Base-by-base conservation (phyloP, 1,284 basidiomycete genomes). In the Pyrrhoderma noxium region DNA sequence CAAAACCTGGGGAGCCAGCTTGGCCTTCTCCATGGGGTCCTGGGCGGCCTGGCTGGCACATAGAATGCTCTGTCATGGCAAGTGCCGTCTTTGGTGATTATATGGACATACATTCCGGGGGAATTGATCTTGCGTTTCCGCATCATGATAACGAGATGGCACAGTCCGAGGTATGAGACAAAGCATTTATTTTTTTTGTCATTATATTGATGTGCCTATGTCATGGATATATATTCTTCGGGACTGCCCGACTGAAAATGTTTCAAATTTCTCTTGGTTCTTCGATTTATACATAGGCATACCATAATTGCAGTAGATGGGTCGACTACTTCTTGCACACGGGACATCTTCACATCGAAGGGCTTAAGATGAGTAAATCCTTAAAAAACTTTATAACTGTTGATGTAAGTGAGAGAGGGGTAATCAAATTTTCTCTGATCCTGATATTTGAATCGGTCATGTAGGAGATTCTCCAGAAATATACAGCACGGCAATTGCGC, bases 81-180 rank as follows among this genome's bases (percentile, higher is more conserved):
- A 90, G 84, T 53, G 93, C 87, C 36, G 77, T 99, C 45, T 76
- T 99, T 43, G 96, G 96, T 7, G 79, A 88, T 52, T 85, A 84
- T 53, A 93, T 99, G 82, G 96, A 99, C 68, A 94, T 99, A 58
- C 96, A 99, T 66, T 96, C 93, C 4, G 96, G 96, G 44, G 96
- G 96, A 11, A 84, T 93, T 45, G 96, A 99, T 68, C 76, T 99
- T 54, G 90, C 93, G 46, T 99, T 99, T 73, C 96, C 96, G 3
- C 96, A 99, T 70, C 96, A 99, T 65, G 96, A 99, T 67, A 99
- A 99, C 65, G 96, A 99, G 71, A 80, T 99, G 62, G 96, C 96
- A 3, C 96, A 99, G 68, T 86, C 89, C 45, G 96, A 99, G 81
- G 93, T 89, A 62, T 59, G 69, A 19, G 27, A 13, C 31, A 25